Conservation (phyloP, 495 filamentous ascomycete genomes). For the Aspergillus egyptiacus region DNA sequence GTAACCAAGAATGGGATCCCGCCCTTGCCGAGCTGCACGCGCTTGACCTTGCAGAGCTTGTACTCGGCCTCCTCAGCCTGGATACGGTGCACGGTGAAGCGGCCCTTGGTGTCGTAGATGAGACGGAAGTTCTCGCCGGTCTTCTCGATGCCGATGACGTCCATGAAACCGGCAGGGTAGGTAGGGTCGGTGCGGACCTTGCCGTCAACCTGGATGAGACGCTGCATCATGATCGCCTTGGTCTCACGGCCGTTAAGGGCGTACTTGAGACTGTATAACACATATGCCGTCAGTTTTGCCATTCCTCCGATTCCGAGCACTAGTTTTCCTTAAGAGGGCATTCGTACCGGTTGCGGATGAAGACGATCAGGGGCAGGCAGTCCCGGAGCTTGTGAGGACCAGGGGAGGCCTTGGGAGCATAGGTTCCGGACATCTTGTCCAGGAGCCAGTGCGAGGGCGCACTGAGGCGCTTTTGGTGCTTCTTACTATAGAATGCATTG, state of each 20-base stretch:
- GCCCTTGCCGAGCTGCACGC: constrained; percentile 96
- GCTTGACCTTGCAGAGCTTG: constrained; percentile 99
- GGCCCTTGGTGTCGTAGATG: constrained; percentile 99
- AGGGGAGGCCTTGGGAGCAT: constrained; percentile 89
- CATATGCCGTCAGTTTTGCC: constrained; percentile 8
- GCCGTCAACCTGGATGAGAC: constrained; percentile 97
- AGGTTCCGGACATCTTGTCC: constrained; percentile 97
- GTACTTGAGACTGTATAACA: constrained; percentile 78
- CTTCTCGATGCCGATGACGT: constrained; percentile 98
- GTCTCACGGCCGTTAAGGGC: constrained; percentile 96
- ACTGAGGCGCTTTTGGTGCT: constrained; percentile 99
- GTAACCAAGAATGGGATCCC: constrained; percentile 99
- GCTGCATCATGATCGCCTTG: constrained; percentile 98
- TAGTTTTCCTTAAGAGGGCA: background rate
- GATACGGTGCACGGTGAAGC: constrained; percentile 99
- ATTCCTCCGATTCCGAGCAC: background rate
- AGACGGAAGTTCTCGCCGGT: constrained; percentile 99
- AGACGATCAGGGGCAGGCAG: constrained; percentile 98
- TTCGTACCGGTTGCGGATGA: constrained; percentile 81
- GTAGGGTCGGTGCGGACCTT: constrained; percentile 99
- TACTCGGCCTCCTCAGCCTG: constrained; percentile 95
- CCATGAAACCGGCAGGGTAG: constrained; percentile 98
- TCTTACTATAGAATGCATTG: constrained; percentile 65
- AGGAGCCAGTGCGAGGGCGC: constrained; percentile 99
- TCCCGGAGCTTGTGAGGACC: constrained; percentile 99